Evolutionary conservation across 495 filamentous ascomycete genomes (phyloP).

Genomic region (Penicillium malachiteum): DNA sequence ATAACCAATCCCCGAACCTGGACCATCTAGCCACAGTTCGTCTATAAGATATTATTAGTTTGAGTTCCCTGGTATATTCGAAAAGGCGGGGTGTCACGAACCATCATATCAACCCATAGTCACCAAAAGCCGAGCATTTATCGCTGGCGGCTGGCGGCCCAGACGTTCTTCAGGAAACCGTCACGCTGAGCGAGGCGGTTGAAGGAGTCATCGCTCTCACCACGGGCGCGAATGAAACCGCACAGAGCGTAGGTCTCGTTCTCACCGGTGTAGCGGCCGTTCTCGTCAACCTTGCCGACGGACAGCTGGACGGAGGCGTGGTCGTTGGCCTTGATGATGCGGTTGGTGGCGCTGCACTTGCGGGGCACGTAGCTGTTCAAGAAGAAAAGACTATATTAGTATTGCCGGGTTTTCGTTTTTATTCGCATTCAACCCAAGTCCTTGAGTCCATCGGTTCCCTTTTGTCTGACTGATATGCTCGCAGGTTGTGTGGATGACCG

Average conservation of each 20-base stretch:
- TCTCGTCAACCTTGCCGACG: slow-evolving; percentile 92
- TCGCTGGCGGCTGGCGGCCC: slow-evolving; percentile 72
- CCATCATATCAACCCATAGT: slow-evolving; percentile 37
- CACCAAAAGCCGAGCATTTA: slow-evolving; percentile 43
- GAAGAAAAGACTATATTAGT: slow-evolving; percentile 22
- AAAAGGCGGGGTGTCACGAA: slow-evolving; percentile 9
- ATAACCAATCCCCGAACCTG: slow-evolving; percentile 31
- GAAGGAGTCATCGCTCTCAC: slow-evolving; percentile 93
- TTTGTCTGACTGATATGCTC: slow-evolving; percentile 5
- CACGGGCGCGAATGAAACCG: slow-evolving; percentile 96
- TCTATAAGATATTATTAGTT: slow-evolving; percentile 8
- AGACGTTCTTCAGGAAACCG: slow-evolving; percentile 94
- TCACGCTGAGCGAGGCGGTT: slow-evolving; percentile 95
- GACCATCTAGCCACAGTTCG: slow-evolving; percentile 33
- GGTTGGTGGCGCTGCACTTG: slow-evolving; percentile 93
- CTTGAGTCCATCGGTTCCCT: background rate
- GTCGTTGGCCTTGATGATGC: slow-evolving; percentile 99
- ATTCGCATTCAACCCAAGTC: slow-evolving; percentile 2
- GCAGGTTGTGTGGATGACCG: background rate
- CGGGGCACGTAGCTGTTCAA: slow-evolving; percentile 87
- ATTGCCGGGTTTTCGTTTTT: slow-evolving; percentile 8
- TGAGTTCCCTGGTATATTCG: background rate
- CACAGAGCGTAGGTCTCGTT: slow-evolving; percentile 96
- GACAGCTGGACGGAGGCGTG: slow-evolving; percentile 89
- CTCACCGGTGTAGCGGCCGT: slow-evolving; percentile 94